A percentile compares a stretch with the other conserved stretches of the same genome.
These are phyloP conservation scores for Artomyces pyxidatus DNA, from an alignment of 768 basidiomycete genomes.

Conservation along the genomic window DNA sequence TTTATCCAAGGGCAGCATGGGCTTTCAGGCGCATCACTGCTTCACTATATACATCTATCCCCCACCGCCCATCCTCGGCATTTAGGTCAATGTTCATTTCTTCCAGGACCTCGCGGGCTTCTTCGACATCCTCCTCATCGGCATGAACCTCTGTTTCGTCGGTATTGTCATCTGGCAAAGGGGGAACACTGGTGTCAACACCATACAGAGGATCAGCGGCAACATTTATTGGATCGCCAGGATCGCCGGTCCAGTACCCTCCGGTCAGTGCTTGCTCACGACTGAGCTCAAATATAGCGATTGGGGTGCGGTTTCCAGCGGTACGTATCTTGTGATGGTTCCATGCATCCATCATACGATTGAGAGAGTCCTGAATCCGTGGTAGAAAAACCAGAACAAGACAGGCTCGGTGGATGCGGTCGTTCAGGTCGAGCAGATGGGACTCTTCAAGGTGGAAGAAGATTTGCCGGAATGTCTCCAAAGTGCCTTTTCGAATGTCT, in stretches of 20 bases:
- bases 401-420: slow-evolving; percentile 11
- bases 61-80: not conserved
- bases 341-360: slow-evolving; percentile 19
- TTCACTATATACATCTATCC: not conserved
- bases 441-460: not conserved
- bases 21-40: too few relatives aligned
- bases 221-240: not conserved
- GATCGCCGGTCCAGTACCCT: not conserved
- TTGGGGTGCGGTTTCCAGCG: slow-evolving; percentile 14
- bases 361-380: slow-evolving; percentile 21
- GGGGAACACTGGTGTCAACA: not conserved
- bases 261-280: slow-evolving; percentile 15
- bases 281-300: slow-evolving; percentile 21
- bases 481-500: not conserved
- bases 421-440: not conserved
- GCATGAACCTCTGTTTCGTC: not conserved
- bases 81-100: not conserved
- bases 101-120: not conserved
- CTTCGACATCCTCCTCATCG: not conserved
- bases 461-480: not conserved
- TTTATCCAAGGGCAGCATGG: too few relatives aligned
- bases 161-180: not conserved
- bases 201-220: not conserved
- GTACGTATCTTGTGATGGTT: slow-evolving; percentile 22
- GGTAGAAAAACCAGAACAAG: slow-evolving; percentile 23